Base-by-base conservation (phyloP, 495 filamentous ascomycete genomes). In the Xylaria castorea region DNA sequence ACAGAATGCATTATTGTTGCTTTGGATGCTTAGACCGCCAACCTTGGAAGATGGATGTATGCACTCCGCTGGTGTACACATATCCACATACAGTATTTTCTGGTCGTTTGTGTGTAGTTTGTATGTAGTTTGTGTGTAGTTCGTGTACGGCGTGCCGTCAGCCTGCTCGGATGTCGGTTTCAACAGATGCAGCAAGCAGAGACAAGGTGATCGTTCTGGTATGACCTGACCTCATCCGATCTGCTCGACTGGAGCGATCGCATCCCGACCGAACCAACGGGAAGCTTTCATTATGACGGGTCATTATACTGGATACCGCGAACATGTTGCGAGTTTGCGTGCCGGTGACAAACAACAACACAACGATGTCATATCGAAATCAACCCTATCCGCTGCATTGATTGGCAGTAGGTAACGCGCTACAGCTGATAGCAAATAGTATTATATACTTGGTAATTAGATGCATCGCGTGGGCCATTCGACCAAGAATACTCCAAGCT, bases 181-280 rank as follows among this genome's bases (percentile, higher is more conserved):
- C 50, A 42, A 42, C 34, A 32, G 66, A 55, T 42, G 50, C 46
- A 44, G 50, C 48, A 57, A 9, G 16, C 65, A 66, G 64, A 44
- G 64, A 50, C 44, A 57, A 18, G 20, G n/a, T 22, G 22, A 20
- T 12, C 34, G 48, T 50, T 27, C 50, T 40, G 22, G 11, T 34
- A 68, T 68, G 66, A 68, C 40, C 65, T 55, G 66, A 68, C 38
- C 65, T 53, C 58, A 61, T 38, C 58, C 58, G 46, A 67, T 51
- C 65, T 53, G 63, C 40, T 66, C 38, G 25, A 50, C 6, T 32
- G 25, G 51, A 53, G 22, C 11, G 46, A 53, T 55, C 30, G 27
- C 64, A 40, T 22, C 64, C 20, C 44, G 32, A 18, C 40, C 22
- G 11, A 30, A 66, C n/a, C 42, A 66, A 27, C 40, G 25, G 8